phyloP scores from a whole-genome alignment of 2,329 filamentous ascomycete genomes.

The Scedosporium dehoogii region DNA sequence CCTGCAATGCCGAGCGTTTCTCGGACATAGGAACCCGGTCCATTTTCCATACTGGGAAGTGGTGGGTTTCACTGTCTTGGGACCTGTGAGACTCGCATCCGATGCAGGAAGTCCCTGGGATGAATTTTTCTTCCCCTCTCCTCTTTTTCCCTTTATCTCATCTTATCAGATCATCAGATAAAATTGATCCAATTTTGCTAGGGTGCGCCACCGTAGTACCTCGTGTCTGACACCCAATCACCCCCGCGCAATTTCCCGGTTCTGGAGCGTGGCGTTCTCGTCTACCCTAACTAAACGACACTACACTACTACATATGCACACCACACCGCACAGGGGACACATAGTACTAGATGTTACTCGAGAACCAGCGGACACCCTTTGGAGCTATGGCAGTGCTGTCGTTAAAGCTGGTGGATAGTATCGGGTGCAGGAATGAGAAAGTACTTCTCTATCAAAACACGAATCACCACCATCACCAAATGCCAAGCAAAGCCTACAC shows the following conservation, averaged over 20 bases:
- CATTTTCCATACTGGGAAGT: neutral
- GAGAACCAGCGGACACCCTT: too few species aligned
- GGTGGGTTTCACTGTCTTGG: neutral
- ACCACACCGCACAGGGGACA: too few species aligned
- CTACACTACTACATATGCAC: too few species aligned
- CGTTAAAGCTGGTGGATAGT: too few species aligned
- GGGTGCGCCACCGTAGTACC: neutral
- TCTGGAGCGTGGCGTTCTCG: too few species aligned
- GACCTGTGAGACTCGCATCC: neutral
- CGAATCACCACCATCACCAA: too few species aligned
- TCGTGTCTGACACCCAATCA: neutral
- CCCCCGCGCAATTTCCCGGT: neutral
- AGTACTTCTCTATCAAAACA: too few species aligned
- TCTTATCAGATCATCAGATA: constrained; percentile 8
- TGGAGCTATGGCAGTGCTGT: too few species aligned
- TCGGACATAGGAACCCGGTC: neutral
- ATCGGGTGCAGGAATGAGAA: too few species aligned
- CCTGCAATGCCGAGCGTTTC: neutral
- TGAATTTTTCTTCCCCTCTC: neutral
- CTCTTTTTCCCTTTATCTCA: neutral
- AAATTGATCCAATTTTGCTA: neutral
- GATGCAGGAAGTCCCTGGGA: neutral
- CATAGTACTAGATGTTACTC: too few species aligned
- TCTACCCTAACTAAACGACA: too few species aligned
- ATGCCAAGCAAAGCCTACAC: too few species aligned